phyloP scores from a whole-genome alignment of 768 basidiomycete species.

The Macrolepiota dolichaula region DNA sequence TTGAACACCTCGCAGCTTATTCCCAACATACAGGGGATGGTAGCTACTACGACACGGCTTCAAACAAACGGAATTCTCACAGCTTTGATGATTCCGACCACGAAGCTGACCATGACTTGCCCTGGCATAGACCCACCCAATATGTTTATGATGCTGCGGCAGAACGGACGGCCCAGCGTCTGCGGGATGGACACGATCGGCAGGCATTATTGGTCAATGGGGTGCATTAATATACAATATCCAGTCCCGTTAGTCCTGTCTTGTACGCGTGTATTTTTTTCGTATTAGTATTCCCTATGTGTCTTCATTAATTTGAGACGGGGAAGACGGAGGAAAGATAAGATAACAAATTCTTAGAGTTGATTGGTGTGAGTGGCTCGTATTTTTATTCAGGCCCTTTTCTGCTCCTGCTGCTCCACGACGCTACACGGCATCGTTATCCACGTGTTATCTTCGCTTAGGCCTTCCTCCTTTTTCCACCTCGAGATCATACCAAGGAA shows the following conservation, averaged over 20 bases:
- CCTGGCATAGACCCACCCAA: conserved; percentile 47
- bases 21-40: neutral
- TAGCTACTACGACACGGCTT: neutral
- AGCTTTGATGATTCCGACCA: conserved; percentile 10
- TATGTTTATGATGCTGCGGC: conserved; percentile 95
- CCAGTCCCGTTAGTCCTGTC: conserved; percentile 13
- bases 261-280: neutral
- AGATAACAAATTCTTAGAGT: too few relatives aligned
- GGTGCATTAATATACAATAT: conserved; percentile 10
- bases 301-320: neutral
- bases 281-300: neutral
- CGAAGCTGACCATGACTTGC: conserved; percentile 23
- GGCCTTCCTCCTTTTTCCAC: too few relatives aligned
- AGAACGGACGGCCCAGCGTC: conserved; percentile 65
- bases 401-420: too few relatives aligned
- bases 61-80: conserved; percentile 1
- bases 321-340: too few relatives aligned
- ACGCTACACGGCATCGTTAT: too few relatives aligned
- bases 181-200: conserved; percentile 37
- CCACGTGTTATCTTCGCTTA: too few relatives aligned
- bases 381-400: too few relatives aligned
- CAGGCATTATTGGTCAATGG: conserved; percentile 12
- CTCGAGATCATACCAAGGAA: too few relatives aligned
- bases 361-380: too few relatives aligned
- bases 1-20: neutral